These are phyloP conservation scores for Tephrocybe sp. DNA, from an alignment of 768 basidiomycete species.

Conservation along the genomic window DNA sequence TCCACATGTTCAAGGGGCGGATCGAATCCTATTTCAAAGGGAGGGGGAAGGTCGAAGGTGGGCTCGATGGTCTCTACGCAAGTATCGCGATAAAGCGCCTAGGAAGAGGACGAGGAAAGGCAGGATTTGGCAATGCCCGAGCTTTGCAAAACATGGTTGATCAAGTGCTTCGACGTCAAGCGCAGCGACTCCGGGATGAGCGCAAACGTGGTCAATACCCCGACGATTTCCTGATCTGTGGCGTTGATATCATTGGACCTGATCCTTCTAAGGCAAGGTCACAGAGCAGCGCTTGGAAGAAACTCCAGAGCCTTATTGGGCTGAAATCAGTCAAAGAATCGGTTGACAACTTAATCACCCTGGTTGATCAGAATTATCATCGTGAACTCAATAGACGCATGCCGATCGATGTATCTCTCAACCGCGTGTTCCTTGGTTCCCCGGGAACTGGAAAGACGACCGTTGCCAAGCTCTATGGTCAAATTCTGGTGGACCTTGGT, in stretches of 20 bases:
- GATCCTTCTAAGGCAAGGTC: conserved; percentile 50
- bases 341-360: conserved; percentile 42
- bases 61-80: conserved; percentile 48
- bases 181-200: conserved; percentile 41
- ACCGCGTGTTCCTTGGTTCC: conserved; percentile 63
- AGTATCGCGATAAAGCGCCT: conserved; percentile 60
- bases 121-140: conserved; percentile 69
- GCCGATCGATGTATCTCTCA: conserved; percentile 53
- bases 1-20: conserved; percentile 49
- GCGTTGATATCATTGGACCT: conserved; percentile 64
- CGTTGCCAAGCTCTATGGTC: conserved; percentile 65
- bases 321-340: conserved; percentile 56
- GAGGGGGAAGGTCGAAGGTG: conserved; percentile 54
- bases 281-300: conserved; percentile 47
- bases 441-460: conserved; percentile 39
- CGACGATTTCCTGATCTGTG: conserved; percentile 49
- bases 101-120: conserved; percentile 54
- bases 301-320: conserved; percentile 52
- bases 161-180: conserved; percentile 49
- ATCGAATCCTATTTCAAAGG: conserved; percentile 46
- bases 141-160: conserved; percentile 52
- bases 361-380: conserved; percentile 51
- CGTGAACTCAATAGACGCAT: conserved; percentile 58
- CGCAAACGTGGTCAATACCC: conserved; percentile 36
- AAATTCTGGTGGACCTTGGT: conserved; percentile 56